Evolutionary conservation across 2,329 filamentous ascomycete species (phyloP).

Genomic region (Phaeosphaeriaceae sp.): DNA sequence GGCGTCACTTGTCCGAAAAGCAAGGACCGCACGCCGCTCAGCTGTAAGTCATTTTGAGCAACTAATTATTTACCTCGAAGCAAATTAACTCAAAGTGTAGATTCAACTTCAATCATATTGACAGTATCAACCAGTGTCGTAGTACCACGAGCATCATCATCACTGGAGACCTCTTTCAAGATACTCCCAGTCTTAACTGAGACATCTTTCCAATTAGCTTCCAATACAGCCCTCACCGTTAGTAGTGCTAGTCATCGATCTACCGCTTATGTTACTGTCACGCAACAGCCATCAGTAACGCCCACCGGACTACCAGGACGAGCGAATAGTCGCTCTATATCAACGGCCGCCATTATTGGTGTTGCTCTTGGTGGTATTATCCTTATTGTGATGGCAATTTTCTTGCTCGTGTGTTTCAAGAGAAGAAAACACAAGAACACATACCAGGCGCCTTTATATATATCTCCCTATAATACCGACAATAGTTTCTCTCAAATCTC

Average conservation of each 20-base stretch:
- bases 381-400: constrained; percentile 10
- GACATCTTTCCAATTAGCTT: too few species aligned
- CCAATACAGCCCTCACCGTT: neutral
- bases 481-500: constrained; percentile 30
- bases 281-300: neutral
- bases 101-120: neutral
- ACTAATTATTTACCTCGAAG: neutral
- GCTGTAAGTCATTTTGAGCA: constrained; percentile 19
- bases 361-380: constrained; percentile 27
- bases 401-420: constrained; percentile 18
- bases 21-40: constrained; percentile 23
- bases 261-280: neutral
- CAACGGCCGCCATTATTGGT: constrained; percentile 30
- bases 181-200: neutral
- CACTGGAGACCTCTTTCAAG: neutral
- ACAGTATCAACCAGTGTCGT: neutral
- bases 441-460: constrained; percentile 29
- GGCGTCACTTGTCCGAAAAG: constrained; percentile 24
- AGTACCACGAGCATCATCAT: neutral
- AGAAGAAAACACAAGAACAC: constrained; percentile 22
- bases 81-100: neutral
- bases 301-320: too few species aligned
- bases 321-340: neutral
- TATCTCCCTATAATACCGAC: constrained; percentile 24
- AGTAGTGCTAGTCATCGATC: neutral